Base-by-base conservation (phyloP, 73 alveolate species). In the Uronychia binucleata region DNA sequence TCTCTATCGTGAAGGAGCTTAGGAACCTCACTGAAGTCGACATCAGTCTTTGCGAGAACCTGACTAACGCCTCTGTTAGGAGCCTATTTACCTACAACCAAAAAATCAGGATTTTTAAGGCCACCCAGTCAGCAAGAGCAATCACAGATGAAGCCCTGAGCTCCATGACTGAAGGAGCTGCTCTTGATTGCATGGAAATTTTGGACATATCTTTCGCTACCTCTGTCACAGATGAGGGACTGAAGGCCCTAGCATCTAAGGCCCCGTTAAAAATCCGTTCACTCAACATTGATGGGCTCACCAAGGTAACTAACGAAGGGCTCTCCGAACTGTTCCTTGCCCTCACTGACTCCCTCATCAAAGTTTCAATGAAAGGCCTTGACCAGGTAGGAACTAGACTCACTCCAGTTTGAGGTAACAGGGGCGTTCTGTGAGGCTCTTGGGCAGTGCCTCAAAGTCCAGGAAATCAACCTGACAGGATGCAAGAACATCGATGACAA, bases 141-240 rank as follows among this genome's bases (percentile, higher is more conserved):
- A 81, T 90, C 57, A 86, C 91, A 8, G 87, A 90, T 59, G 86
- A 82, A 27, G 33, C 84, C 14, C 30, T 90, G 34, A 29, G 30
- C 0, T 57, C 80, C 0, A 26, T 90, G 26, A 81, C 91, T 57
- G 57, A 82, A 13, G 34, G 32, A 30, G 32, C 85, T 31, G 34
- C 13, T 57, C 25, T 28, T 31, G 85, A 46, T 11, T 28, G 31
- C 77, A 14, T 90, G n/a, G 80, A 81, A 0, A 35, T 78, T 32
- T 77, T 90, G 1, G 93, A 90, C 59, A 57, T 90, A 27, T 74
- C 84, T 0, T 77, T 81, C 76, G 88, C 91, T 19, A 25, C 59
- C 25, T 57, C 58, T 11, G 85, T 90, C 58, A 86, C 96, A 0
- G 96, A 90, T 58, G 90, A 85, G 27, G 93, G 96, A 27, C 77